Base-by-base conservation (phyloP, 495 filamentous ascomycete genomes). In the Aspergillus sparsus region DNA sequence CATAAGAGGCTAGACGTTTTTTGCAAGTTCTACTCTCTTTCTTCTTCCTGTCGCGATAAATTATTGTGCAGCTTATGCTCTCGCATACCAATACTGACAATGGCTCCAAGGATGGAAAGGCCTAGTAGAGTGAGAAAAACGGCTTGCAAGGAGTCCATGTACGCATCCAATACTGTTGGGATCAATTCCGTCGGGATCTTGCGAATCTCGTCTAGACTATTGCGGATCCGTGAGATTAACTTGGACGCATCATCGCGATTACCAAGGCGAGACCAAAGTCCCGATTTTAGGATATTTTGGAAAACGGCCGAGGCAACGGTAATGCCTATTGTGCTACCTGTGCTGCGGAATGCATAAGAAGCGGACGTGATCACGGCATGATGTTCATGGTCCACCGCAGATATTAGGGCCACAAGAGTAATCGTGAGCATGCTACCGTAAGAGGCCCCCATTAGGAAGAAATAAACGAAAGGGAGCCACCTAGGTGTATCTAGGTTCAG, bases 311-410 rank as follows among this genome's bases (percentile, higher is more conserved):
- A 86, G 6, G 89, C 87, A 51, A 93, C 73, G 0, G 91, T 90
- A 61, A 96, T 84, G 18, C 93, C 93, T 42, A 97, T 85, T 0
- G 90, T 92, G 33, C 85, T 85, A 7, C 93, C 93, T 0, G 92
- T 91, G 12, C 87, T 88, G 35, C 90, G 85, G 71, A 92, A 93
- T 3, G 88, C 88, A 63, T 91, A 96, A 0, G 86, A 91, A 3
- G 89, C 88, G 0, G 89, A 91, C 3, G 92, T 96, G 58, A 92
- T 84, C 37, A 94, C 88, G 7, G 93, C 92, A 67, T 96, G 93
- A 57, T 93, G 80, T 7, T 87, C 76, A 69, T 93, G 90, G 49
- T 89, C 87, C 32, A 96, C 91, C 0, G 91, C 86, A 5, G 89
- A 84, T 34, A 97, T 89, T 49, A 91, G 84, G 0, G 89, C 87